Percentiles rank a stretch among this genome's conserved stretches.
These are phyloP conservation scores for Candida tallmaniae DNA, from an alignment of 805 yeast species.

Conservation along the genomic window DNA sequence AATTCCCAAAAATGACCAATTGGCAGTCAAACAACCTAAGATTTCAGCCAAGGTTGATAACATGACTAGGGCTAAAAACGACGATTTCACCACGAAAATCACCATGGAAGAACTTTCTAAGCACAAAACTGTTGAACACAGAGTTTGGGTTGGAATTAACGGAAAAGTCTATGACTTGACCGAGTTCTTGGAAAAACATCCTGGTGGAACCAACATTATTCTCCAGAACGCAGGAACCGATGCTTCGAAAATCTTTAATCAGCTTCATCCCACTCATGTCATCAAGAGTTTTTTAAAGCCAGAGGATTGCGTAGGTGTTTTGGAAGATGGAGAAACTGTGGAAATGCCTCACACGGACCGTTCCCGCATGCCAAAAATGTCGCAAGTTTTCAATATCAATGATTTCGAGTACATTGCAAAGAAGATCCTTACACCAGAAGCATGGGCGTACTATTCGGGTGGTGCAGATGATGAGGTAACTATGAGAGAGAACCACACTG, in stretches of 20 bases:
- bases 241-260: constrained; percentile 48
- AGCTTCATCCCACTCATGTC: constrained; percentile 32
- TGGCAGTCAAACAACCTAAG: no score
- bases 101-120: constrained; percentile 12
- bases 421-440: constrained; percentile 24
- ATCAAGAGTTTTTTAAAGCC: constrained; percentile 3
- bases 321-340: constrained; percentile 5
- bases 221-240: constrained; percentile 57
- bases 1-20: no score
- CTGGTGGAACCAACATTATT: constrained; percentile 59
- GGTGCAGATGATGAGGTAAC: constrained; percentile 50
- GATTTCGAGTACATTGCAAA: constrained; percentile 42
- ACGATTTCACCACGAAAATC: no score
- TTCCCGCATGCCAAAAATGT: constrained; percentile 24
- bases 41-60: no score
- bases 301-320: constrained; percentile 3
- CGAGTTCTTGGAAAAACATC: constrained; percentile 64
- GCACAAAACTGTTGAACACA: constrained; percentile 10
- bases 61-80: no score
- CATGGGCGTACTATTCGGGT: constrained; percentile 38
- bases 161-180: constrained; percentile 85
- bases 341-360: not conserved
- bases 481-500: constrained; percentile 38
- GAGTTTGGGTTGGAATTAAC: constrained; percentile 31
- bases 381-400: constrained; percentile 25